Evolutionary conservation across 768 basidiomycete genomes (phyloP).

Genomic region (Sistotremastrum niveocremeum): DNA sequence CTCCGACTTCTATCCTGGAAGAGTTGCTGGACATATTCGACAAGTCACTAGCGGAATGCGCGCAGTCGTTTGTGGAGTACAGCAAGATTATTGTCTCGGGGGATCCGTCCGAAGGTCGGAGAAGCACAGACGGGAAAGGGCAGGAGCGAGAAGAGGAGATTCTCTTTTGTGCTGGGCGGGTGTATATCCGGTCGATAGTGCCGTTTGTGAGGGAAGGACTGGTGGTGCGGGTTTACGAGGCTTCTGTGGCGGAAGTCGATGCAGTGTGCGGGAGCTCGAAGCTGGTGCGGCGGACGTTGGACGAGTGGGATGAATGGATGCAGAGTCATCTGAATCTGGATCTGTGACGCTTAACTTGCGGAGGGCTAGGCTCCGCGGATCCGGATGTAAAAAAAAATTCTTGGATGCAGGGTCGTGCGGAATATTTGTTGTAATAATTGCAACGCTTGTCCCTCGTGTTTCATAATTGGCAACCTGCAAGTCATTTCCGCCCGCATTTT

Average conservation of each 20-base stretch:
- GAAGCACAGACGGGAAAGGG: constrained; percentile 17
- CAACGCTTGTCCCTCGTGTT: too few relatives aligned
- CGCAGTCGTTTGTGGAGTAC: constrained; percentile 34
- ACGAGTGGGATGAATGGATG: too few relatives aligned
- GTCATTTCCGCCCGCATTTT: too few relatives aligned
- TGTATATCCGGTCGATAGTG: constrained; percentile 49
- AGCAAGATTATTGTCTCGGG: constrained; percentile 12
- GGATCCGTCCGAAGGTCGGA: constrained; percentile 6
- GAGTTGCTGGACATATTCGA: constrained; percentile 42
- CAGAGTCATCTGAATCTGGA: too few relatives aligned
- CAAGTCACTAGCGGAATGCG: constrained; percentile 31
- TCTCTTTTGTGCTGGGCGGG: constrained; percentile 34
- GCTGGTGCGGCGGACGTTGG: not conserved
- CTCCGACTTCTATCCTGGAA: constrained; percentile 45
- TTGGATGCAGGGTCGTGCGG: too few relatives aligned
- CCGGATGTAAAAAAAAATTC: too few relatives aligned
- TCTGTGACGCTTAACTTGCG: too few relatives aligned
- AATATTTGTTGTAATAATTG: too few relatives aligned
- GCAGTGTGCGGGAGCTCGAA: not conserved
- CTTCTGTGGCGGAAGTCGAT: constrained; percentile 4
- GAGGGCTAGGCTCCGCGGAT: too few relatives aligned
- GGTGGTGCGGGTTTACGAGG: constrained; percentile 62
- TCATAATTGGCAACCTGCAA: too few relatives aligned
- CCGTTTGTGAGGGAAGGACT: constrained; percentile 60
- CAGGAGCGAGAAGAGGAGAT: constrained; percentile 20